These are phyloP conservation scores for Stachybotrys chartarum DNA, from an alignment of 2,329 filamentous ascomycete species.

Conservation along the genomic window DNA sequence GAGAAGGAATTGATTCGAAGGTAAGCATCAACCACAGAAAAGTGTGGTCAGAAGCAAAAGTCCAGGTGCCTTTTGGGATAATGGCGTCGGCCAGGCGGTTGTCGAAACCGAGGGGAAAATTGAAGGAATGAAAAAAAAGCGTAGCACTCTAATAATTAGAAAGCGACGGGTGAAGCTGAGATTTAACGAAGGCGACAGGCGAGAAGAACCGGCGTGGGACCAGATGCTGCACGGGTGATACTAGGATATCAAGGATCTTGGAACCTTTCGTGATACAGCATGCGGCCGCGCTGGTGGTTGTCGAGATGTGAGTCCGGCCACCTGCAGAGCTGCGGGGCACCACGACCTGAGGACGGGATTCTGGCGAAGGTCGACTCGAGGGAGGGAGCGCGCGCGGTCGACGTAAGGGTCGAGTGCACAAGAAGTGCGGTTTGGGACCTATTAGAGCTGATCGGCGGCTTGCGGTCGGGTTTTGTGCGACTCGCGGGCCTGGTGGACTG, in stretches of 20 bases:
- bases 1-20: background rate
- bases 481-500: constrained; percentile 24
- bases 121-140: background rate
- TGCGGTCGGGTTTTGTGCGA: constrained; percentile 43
- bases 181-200: constrained; percentile 9
- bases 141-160: background rate
- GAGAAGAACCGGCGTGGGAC: constrained; percentile 37
- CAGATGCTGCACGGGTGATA: constrained; percentile 45
- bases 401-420: constrained; percentile 22
- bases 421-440: constrained; percentile 18
- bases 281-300: constrained; percentile 39
- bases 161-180: background rate
- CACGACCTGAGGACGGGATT: constrained; percentile 21
- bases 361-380: constrained; percentile 12
- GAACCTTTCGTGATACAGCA: constrained; percentile 40
- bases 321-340: constrained; percentile 33
- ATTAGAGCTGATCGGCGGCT: constrained; percentile 29
- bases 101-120: background rate
- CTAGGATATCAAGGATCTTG: constrained; percentile 37
- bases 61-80: background rate
- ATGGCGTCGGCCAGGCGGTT: background rate
- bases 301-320: constrained; percentile 34
- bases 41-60: background rate
- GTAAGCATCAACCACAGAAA: background rate
- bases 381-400: constrained; percentile 10